These are phyloP conservation scores for Ustilago trichophora DNA, from an alignment of 1,284 basidiomycete species.

Conservation along the genomic window DNA sequence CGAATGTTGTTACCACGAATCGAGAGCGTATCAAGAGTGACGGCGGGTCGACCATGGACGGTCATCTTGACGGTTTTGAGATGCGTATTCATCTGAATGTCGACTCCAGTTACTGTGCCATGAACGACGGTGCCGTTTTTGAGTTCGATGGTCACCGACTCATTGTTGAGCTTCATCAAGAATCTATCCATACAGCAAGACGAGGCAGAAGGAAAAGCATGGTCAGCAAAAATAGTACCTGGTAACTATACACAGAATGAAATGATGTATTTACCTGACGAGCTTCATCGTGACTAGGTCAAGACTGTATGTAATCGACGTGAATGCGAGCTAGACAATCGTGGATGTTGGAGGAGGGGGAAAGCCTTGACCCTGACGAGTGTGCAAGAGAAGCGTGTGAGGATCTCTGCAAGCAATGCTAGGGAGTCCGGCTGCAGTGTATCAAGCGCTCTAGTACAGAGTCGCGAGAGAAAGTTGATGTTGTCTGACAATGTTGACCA, in stretches of 20 bases:
- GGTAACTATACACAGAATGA: too few species aligned
- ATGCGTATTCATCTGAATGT: slow-evolving; percentile 84
- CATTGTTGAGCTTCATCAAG: slow-evolving; percentile 99
- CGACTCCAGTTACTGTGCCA: slow-evolving; percentile 86
- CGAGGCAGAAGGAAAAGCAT: background rate
- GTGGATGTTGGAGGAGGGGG: too few species aligned
- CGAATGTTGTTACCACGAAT: slow-evolving; percentile 71
- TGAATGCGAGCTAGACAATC: too few species aligned
- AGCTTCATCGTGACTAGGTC: too few species aligned
- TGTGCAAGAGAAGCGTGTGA: too few species aligned
- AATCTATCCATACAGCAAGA: slow-evolving; percentile 72
- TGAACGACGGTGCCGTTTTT: slow-evolving; percentile 96
- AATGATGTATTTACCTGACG: slow-evolving; percentile 63
- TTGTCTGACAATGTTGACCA: too few species aligned
- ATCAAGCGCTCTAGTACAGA: background rate
- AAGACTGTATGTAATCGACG: too few species aligned
- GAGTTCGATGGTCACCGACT: slow-evolving; percentile 96
- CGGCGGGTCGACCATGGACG: slow-evolving; percentile 81
- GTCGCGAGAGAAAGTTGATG: too few species aligned
- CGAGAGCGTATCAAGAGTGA: slow-evolving; percentile 69
- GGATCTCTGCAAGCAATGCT: background rate
- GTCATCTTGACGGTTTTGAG: slow-evolving; percentile 98
- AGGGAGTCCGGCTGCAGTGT: slow-evolving; percentile 41
- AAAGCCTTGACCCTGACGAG: slow-evolving; percentile 45
- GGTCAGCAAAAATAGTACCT: too few species aligned